Evolutionary conservation across 2,329 filamentous ascomycete genomes (phyloP).

Genomic region (Fusarium coffeatum): DNA sequence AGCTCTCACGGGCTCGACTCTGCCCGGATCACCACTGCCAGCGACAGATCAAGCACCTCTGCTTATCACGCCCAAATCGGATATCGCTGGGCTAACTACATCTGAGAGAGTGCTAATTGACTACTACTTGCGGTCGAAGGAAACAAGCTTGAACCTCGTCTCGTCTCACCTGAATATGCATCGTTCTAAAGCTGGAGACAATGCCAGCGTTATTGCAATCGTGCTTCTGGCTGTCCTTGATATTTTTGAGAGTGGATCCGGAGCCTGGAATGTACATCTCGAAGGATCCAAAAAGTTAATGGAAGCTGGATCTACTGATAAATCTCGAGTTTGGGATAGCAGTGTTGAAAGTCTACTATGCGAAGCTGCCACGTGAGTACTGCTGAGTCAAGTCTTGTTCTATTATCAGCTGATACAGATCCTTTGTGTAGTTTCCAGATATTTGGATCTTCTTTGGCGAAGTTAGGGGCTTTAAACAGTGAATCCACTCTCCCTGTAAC

Average conservation of each 20-base stretch:
- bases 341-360: neutral
- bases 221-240: neutral
- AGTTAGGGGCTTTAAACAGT: neutral
- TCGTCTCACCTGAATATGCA: neutral
- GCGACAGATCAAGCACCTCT: no score
- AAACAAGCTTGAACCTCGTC: neutral
- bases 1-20: neutral
- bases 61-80: neutral
- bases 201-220: neutral
- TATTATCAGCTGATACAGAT: neutral
- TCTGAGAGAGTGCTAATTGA: neutral
- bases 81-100: neutral
- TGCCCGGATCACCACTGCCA: neutral
- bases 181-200: accelerated
- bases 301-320: neutral
- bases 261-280: neutral
- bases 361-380: neutral
- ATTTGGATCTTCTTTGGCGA: neutral
- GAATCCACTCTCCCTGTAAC: neutral
- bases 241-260: neutral
- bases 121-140: neutral
- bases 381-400: accelerated
- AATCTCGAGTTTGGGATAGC: neutral
- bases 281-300: neutral
- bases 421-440: neutral